Conservation (phyloP, 495 filamentous ascomycete genomes). For the Rusavskia elegans region DNA sequence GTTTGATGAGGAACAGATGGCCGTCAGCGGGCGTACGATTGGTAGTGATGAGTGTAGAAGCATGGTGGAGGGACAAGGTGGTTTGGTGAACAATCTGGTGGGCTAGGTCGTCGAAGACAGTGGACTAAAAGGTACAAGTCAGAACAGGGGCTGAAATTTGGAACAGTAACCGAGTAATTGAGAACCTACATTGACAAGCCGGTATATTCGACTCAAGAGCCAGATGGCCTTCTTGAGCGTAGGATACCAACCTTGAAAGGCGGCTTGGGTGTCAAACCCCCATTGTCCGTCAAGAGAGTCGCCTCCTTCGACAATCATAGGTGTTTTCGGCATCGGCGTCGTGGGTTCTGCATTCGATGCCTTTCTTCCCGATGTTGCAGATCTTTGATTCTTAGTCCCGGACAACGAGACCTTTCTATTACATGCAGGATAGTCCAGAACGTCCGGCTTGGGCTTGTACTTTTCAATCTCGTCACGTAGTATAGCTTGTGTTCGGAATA, state of each 20-base stretch:
- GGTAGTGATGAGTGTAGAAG: slow-evolving; percentile 32
- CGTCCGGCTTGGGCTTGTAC: slow-evolving; percentile 51
- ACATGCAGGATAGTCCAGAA: slow-evolving; percentile 48
- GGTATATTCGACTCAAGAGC: slow-evolving; percentile 71
- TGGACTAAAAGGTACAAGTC: slow-evolving; percentile 28
- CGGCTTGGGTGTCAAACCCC: slow-evolving; percentile 36
- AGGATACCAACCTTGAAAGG: slow-evolving; percentile 42
- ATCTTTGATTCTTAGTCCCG: slow-evolving; percentile 26
- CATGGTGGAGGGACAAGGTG: slow-evolving; percentile 43
- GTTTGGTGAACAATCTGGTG: slow-evolving; percentile 66
- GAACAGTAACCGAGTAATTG: slow-evolving; percentile 2
- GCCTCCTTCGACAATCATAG: slow-evolving; percentile 32
- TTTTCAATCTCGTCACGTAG: slow-evolving; percentile 54
- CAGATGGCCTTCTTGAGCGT: slow-evolving; percentile 65
- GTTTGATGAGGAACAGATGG: slow-evolving; percentile 79
- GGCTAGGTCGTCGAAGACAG: slow-evolving; percentile 62
- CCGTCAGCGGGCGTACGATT: slow-evolving; percentile 43
- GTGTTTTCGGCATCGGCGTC: slow-evolving; percentile 33
- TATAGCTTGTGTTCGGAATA: slow-evolving; percentile 52
- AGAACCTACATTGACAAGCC: slow-evolving; percentile 55
- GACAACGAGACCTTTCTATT: slow-evolving; percentile 31
- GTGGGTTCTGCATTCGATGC: slow-evolving; percentile 24
- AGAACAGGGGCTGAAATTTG: not conserved
- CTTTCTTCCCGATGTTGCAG: slow-evolving; percentile 28
- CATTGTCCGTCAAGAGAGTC: slow-evolving; percentile 31